These are phyloP conservation scores for Heliamphora pulchella DNA, from an alignment of 179 eudicot genomes.

Conservation along the genomic window DNA sequence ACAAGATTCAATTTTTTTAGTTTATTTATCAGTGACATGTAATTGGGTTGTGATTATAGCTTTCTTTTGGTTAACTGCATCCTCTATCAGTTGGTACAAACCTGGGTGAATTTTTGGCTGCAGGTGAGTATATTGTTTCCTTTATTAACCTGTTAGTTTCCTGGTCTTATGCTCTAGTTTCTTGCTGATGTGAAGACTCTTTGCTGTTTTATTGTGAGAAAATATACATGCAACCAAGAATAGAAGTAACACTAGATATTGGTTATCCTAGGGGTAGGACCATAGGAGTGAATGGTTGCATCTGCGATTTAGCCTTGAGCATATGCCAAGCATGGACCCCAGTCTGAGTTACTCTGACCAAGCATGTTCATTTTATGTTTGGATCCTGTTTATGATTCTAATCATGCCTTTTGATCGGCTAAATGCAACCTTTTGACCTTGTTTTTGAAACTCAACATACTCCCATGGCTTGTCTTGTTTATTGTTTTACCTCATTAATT, in stretches of 20 bases:
- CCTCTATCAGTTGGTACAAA: background rate
- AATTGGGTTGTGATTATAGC: background rate
- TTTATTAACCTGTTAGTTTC: background rate
- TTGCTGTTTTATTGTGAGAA: no score
- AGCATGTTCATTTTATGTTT: background rate
- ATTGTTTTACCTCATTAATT: background rate
- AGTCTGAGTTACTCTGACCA: background rate
- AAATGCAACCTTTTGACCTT: background rate
- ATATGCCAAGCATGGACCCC: background rate
- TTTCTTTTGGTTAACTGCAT: background rate
- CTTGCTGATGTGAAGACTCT: no score
- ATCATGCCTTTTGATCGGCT: background rate
- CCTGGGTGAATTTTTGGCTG: background rate
- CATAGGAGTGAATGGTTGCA: no score
- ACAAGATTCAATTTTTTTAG: background rate
- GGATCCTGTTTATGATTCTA: background rate
- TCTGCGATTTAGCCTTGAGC: no score
- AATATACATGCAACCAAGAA: no score
- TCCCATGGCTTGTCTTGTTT: background rate
- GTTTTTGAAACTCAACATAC: no score
- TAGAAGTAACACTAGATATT: no score
- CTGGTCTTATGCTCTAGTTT: background rate
- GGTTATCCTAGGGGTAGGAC: no score
- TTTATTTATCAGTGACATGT: background rate
- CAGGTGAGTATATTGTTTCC: background rate